These are phyloP conservation scores for Trypanosoma scelopori DNA, from an alignment of 208 protist genomes.

Conservation along the genomic window DNA sequence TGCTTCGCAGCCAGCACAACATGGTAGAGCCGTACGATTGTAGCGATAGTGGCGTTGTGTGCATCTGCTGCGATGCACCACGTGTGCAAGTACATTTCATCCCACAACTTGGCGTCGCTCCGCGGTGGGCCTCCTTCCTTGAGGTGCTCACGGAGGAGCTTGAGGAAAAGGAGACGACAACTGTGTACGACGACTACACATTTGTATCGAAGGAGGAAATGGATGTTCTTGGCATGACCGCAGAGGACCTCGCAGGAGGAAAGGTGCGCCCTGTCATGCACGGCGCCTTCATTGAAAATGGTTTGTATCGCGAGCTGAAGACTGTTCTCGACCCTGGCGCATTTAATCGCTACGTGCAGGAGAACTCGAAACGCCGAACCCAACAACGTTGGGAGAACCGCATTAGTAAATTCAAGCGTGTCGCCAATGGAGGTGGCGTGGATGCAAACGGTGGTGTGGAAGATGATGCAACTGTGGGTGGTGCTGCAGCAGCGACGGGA, in stretches of 20 bases:
- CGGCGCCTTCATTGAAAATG: conserved; percentile 97
- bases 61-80: conserved; percentile 90
- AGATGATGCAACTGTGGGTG: background rate
- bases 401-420: conserved; percentile 83
- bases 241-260: conserved; percentile 91
- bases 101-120: conserved; percentile 95
- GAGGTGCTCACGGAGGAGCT: conserved; percentile 95
- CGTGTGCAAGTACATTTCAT: conserved; percentile 96
- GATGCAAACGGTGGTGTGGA: conserved; percentile 18
- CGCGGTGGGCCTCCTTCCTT: conserved; percentile 97
- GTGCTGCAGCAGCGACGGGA: background rate
- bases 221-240: conserved; percentile 70
- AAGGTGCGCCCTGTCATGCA: conserved; percentile 97
- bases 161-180: conserved; percentile 78
- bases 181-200: conserved; percentile 97
- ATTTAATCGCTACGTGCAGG: conserved; percentile 84
- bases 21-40: conserved; percentile 74
- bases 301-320: conserved; percentile 82
- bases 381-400: conserved; percentile 71
- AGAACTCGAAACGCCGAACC: conserved; percentile 55
- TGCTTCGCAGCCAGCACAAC: conserved; percentile 85
- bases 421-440: background rate
- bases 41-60: conserved; percentile 87
- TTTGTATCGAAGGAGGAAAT: conserved; percentile 97
- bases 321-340: conserved; percentile 88